Percentiles rank a stretch among this genome's conserved stretches.
phyloP scores from a whole-genome alignment of 257 asterid species.

The Schizonepeta tenuifolia region DNA sequence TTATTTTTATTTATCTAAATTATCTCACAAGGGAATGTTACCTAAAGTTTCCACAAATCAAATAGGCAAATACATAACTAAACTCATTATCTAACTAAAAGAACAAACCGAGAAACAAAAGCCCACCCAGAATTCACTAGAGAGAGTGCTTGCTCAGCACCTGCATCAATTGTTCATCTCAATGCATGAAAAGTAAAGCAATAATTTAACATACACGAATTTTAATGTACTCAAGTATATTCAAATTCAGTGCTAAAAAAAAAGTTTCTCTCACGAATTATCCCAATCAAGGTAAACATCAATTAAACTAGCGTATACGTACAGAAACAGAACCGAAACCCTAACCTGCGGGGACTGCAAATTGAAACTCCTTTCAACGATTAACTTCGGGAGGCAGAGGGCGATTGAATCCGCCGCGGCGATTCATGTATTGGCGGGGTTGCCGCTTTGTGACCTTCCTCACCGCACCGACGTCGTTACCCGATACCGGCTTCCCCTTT shows the following conservation, averaged over 20 bases:
- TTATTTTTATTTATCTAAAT: too few relatives aligned
- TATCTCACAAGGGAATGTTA: too few relatives aligned
- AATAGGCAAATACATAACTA: constrained; percentile 2
- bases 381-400: constrained; percentile 90
- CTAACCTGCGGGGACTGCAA: constrained; percentile 47
- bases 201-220: neutral
- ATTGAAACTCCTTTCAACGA: constrained; percentile 49
- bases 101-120: constrained; percentile 1
- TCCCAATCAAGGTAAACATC: constrained; percentile 1
- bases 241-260: neutral
- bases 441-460: constrained; percentile 96
- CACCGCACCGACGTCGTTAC: constrained; percentile 90
- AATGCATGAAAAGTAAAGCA: neutral
- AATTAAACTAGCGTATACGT: neutral
- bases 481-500: constrained; percentile 85
- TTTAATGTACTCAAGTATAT: constrained; percentile 16
- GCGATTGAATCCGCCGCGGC: constrained; percentile 99
- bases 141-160: neutral
- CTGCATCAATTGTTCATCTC: neutral
- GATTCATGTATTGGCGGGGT: constrained; percentile 98
- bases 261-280: neutral
- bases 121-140: neutral
- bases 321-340: constrained; percentile 32
- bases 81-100: neutral
- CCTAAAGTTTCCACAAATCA: neutral